A percentile compares a stretch with the other conserved stretches of the same genome.
phyloP scores from a whole-genome alignment of 495 filamentous ascomycete genomes.

The Xanthoparmelia taractica region DNA sequence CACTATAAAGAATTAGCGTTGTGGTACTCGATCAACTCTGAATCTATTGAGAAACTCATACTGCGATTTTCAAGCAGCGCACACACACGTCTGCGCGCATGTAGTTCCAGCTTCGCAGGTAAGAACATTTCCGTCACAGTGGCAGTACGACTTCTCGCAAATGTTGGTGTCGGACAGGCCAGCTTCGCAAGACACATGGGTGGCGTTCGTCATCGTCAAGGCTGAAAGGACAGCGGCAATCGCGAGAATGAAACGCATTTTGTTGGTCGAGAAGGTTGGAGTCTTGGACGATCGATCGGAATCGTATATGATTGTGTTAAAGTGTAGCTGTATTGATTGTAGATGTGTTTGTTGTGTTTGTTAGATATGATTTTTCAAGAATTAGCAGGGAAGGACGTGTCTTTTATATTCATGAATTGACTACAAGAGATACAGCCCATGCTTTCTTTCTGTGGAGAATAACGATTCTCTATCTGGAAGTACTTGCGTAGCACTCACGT shows the following conservation, averaged over 20 bases:
- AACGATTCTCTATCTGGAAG: too few relatives aligned
- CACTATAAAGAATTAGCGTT: constrained; percentile 7
- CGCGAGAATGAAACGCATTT: constrained; percentile 11
- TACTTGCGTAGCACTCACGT: too few relatives aligned
- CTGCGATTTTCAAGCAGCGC: constrained; percentile 7
- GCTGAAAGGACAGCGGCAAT: constrained; percentile 12
- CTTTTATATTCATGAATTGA: too few relatives aligned
- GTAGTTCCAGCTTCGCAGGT: constrained; percentile 4
- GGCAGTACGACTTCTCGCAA: not conserved
- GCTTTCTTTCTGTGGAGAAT: too few relatives aligned
- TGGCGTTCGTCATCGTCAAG: constrained; percentile 8
- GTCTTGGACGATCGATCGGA: too few relatives aligned
- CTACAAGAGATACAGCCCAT: too few relatives aligned
- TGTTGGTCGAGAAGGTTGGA: constrained; percentile 12
- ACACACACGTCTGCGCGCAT: not conserved
- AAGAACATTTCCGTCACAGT: not conserved
- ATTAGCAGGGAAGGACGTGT: too few relatives aligned
- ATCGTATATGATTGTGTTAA: too few relatives aligned
- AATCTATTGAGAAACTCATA: constrained; percentile 3
- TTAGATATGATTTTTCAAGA: too few relatives aligned
- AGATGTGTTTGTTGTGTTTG: too few relatives aligned
- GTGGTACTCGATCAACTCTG: not conserved
- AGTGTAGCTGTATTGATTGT: too few relatives aligned
- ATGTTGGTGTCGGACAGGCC: constrained; percentile 1
- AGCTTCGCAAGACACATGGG: constrained; percentile 1